Conservation (phyloP, 2,329 filamentous ascomycete species). For the Claviceps arundinis region DNA sequence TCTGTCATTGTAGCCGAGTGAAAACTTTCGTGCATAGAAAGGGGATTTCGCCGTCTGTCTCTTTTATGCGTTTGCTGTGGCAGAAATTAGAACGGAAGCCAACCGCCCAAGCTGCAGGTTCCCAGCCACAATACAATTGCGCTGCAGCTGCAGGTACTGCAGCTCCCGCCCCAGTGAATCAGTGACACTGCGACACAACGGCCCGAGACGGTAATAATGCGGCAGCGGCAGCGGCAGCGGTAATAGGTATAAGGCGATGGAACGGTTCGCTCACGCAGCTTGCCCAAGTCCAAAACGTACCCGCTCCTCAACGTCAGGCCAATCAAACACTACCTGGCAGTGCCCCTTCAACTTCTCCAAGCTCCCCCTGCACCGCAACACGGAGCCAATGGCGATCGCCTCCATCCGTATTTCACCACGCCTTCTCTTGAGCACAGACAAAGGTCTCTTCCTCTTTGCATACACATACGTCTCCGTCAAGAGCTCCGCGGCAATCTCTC, state of each 20-base stretch:
- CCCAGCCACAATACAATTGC: too few species aligned
- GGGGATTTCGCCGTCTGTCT: neutral
- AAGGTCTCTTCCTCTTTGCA: neutral
- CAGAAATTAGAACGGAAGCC: neutral
- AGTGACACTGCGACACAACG: too few species aligned
- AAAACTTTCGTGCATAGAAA: neutral
- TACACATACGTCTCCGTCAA: neutral
- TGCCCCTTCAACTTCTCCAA: neutral
- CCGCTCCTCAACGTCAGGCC: too few species aligned
- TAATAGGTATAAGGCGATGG: too few species aligned
- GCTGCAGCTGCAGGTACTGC: too few species aligned
- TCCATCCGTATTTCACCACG: neutral
- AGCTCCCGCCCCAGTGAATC: too few species aligned
- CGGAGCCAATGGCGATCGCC: slow-evolving; percentile 3
- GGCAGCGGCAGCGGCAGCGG: too few species aligned
- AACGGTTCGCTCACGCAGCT: too few species aligned
- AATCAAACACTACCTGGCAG: too few species aligned
- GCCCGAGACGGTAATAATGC: too few species aligned
- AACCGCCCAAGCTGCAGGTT: neutral
- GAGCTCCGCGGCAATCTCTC: neutral
- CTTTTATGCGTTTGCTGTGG: neutral
- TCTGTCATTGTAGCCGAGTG: neutral
- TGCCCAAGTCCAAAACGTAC: too few species aligned
- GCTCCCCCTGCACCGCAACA: slow-evolving; percentile 1
- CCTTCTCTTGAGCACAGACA: neutral